Base-by-base conservation (phyloP, 2,329 filamentous ascomycete species). In the Diaporthe australafricana region DNA sequence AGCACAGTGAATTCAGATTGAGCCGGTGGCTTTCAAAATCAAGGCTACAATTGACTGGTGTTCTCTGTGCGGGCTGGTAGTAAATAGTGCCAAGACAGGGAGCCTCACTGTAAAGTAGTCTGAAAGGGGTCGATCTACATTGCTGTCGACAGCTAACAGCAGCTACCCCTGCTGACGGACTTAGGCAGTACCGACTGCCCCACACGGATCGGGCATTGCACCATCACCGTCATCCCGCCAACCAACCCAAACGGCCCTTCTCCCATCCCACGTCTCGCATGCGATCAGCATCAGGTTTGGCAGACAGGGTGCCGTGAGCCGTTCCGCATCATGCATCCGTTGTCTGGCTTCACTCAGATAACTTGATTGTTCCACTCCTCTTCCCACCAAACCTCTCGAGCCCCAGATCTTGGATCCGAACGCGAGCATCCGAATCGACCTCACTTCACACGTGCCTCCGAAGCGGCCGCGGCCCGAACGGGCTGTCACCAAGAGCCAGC, bases 241-340 rank as follows among this genome's bases (percentile, higher is more conserved):
- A n/a, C 53, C 32, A 62, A n/a, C 16, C 6, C 25, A 27, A 8
- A 35, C 35, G 53, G 25, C 60, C 17, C 14, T 30, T 38, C 52
- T 30, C 27, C 52, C 66, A 56, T 48, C 32, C 35, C 22, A 5
- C 50, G 55, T 52, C 35, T 27, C 40, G 48, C 40, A 67, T 70
- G 56, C 47, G 57, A 62, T 70, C 47, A 70, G 56, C 60, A 30
- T 30, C 69, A 65, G 42, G 62, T 20, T 47, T 57, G 62, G 42
- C 62, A 68, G 55, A 52, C 50, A 38, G 70, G 47, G 32, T 68
- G 53, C 42, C 42, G 45, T 40, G 55, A 57, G 50, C 70, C 53
- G 25, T 30, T 25, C 38, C 47, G 55, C 70, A 71, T 32, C 42
- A 71, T 71, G 70, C 35, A 71, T 71, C 38, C 55, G 62, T 55